Base-by-base conservation (phyloP, 257 asterid genomes). In the Fraxinus cuspidata region DNA sequence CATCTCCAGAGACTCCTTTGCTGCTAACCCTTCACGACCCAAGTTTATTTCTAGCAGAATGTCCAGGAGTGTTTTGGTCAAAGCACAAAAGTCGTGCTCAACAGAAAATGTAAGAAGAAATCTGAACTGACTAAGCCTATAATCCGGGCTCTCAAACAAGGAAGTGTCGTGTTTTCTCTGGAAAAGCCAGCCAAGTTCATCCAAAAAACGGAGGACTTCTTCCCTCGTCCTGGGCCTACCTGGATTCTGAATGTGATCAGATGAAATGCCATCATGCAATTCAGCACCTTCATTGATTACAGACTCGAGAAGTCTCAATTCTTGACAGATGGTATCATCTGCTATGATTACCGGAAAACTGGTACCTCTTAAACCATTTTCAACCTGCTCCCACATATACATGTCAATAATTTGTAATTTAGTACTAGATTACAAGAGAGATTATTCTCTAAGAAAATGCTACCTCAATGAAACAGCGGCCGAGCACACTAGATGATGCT, bases 391-490 rank as follows among this genome's bases (percentile, higher is more conserved):
- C 69, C 16, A 73, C 0, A 70, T 15, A 18, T 38, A 74, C n/a
- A 68, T 32, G 67, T 82, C 10, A 73, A 37, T 34, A 58, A 53
- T 44, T 40, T 51, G 31, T 28, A 53, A 72, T 31, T 31, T 32
- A 18, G 23, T 32, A 65, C 21, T 35, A 31, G 65, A n/a, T 73
- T 32, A 67, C 4, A 29, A 65, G 60, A 68, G 65, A 74, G 40
- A 75, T 28, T 27, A 75, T 9, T 21, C 56, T 15, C 31, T 58
- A 64, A 32, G 34, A 77, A 74, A 9, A 34, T 70, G 71, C 34
- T 83, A 93, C 97, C 98, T 93, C 98, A 70, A 93, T 87, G 88
- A 86, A 93, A 86, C 91, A 88, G 65, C 98, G 98, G n/a, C 98
- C 94, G 8, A 91, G 84, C 35, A 37, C 38, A 51, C 71, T 42